phyloP scores from a whole-genome alignment of 139 green algal genomes.

The Chlamydomonas schloesseri region DNA sequence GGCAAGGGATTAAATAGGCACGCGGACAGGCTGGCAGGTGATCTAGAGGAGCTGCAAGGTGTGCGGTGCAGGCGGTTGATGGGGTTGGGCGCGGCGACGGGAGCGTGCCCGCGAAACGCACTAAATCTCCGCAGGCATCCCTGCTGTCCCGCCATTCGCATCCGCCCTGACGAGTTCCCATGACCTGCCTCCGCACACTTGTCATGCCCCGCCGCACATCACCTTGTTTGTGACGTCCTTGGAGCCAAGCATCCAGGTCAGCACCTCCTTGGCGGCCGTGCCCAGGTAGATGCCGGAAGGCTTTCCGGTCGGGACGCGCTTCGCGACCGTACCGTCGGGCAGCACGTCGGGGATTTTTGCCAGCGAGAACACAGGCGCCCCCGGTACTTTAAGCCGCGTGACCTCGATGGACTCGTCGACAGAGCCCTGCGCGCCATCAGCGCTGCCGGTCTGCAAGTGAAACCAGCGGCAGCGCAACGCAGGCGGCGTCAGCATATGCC shows the following conservation, averaged over 20 bases:
- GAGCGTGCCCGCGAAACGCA: too few species aligned
- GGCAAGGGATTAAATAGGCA: too few species aligned
- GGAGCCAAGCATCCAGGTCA: conserved; percentile 65
- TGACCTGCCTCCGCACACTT: too few species aligned
- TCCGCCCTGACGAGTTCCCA: too few species aligned
- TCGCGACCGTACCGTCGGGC: conserved; percentile 17
- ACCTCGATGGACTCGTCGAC: conserved; percentile 30
- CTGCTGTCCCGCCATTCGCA: too few species aligned
- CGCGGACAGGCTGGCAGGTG: too few species aligned
- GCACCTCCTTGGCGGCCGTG: conserved; percentile 68
- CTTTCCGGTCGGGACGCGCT: conserved; percentile 3
- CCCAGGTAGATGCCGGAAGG: conserved; percentile 66
- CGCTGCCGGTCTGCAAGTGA: background rate
- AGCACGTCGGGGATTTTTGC: conserved; percentile 37
- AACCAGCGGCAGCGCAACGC: background rate
- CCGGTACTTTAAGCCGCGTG: conserved; percentile 12
- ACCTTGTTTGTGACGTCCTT: conserved; percentile 46
- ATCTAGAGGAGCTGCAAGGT: too few species aligned
- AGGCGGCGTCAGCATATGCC: background rate
- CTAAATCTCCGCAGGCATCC: too few species aligned
- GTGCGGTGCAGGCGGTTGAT: too few species aligned
- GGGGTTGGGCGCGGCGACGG: too few species aligned
- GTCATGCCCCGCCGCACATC: background rate
- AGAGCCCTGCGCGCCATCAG: background rate
- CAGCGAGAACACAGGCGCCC: conserved; percentile 23